These are phyloP conservation scores for Neofusicoccum sp. DNA, from an alignment of 2,329 filamentous ascomycete species.

Conservation along the genomic window DNA sequence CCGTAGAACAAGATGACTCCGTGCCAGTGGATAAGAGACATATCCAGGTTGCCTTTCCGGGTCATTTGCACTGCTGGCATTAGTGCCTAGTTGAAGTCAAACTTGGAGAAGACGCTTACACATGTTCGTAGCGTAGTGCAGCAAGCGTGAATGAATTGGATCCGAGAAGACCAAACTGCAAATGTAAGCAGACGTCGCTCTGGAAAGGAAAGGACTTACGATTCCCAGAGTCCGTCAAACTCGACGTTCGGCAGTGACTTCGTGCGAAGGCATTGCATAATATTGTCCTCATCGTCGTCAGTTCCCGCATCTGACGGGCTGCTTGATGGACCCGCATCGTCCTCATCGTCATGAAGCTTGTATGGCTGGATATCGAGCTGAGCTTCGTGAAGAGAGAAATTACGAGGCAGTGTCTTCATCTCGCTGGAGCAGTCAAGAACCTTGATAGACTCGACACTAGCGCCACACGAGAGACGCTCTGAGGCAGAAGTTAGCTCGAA, in stretches of 20 bases:
- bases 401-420: constrained; percentile 23
- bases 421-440: constrained; percentile 41
- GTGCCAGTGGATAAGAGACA: constrained; percentile 45
- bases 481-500: neutral
- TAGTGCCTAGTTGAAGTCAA: neutral
- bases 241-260: constrained; percentile 38
- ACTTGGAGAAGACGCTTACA: constrained; percentile 21
- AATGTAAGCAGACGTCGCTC: neutral
- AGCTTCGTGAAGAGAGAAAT: constrained; percentile 29
- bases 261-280: constrained; percentile 32
- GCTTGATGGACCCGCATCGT: constrained; percentile 18
- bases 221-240: constrained; percentile 46
- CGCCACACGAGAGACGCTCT: constrained; percentile 29
- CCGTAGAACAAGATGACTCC: constrained; percentile 45
- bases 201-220: constrained; percentile 26
- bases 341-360: constrained; percentile 31
- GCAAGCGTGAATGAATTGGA: constrained; percentile 40
- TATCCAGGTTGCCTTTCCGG: constrained; percentile 34
- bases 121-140: constrained; percentile 43
- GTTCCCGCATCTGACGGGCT: constrained; percentile 22
- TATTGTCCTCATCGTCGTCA: constrained; percentile 26
- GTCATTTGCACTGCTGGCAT: constrained; percentile 30
- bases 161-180: constrained; percentile 44
- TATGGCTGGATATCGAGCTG: constrained; percentile 46
- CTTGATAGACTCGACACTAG: constrained; percentile 34